Evolutionary conservation across 2,329 filamentous ascomycete genomes (phyloP).

Genomic region (Alternaria panax): DNA sequence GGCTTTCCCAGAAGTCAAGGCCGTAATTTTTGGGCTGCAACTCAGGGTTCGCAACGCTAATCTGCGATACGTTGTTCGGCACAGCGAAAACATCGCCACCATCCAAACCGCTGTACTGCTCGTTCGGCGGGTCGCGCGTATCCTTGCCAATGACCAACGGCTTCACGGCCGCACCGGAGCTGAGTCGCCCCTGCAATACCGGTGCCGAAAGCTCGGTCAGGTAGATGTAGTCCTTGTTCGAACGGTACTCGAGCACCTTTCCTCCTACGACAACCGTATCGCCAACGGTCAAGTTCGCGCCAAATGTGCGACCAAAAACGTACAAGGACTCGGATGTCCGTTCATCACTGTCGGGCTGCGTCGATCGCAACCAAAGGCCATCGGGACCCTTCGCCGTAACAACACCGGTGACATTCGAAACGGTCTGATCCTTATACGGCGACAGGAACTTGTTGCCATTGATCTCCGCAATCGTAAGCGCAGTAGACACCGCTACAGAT

Average conservation of each 20-base stretch:
- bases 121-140: constrained; percentile 65
- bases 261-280: constrained; percentile 69
- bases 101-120: constrained; percentile 68
- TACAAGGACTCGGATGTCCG: constrained; percentile 71
- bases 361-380: constrained; percentile 71
- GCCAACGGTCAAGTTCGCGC: constrained; percentile 59
- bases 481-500: constrained; percentile 24
- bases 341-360: constrained; percentile 62
- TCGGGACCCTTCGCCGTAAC: constrained; percentile 68
- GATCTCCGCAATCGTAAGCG: constrained; percentile 64
- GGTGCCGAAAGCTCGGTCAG: constrained; percentile 69
- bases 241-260: constrained; percentile 66
- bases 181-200: constrained; percentile 61
- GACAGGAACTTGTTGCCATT: constrained; percentile 72
- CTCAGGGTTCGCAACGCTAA: constrained; percentile 67
- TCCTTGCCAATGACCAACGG: constrained; percentile 69
- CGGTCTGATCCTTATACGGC: constrained; percentile 62
- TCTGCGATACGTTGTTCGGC: constrained; percentile 66
- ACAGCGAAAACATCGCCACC: constrained; percentile 69
- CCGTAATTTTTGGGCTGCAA: constrained; percentile 69
- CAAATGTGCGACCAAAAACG: constrained; percentile 64
- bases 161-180: constrained; percentile 61
- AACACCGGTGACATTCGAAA: constrained; percentile 68
- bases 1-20: constrained; percentile 76
- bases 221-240: constrained; percentile 64